Conservation (phyloP, 2,329 filamentous ascomycete genomes). For the Trichoderma simmonsii region DNA sequence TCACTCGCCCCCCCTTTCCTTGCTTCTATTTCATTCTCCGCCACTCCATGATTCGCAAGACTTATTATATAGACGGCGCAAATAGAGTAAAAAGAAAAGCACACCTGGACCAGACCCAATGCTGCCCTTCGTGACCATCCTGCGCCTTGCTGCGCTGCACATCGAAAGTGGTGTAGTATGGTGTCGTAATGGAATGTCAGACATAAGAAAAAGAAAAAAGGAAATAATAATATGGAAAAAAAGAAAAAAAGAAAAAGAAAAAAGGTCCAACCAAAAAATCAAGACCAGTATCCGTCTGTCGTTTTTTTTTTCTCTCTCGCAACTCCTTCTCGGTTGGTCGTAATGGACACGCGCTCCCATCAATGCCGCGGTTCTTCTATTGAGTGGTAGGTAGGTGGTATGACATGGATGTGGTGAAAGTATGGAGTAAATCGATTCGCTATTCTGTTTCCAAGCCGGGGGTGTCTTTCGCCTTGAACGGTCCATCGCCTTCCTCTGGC, state of each 20-base stretch:
- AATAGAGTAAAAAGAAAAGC: constrained; percentile 27
- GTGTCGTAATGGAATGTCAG: constrained; percentile 36
- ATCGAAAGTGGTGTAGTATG: constrained; percentile 35
- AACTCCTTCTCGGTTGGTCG: constrained; percentile 23
- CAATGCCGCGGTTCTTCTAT: constrained; percentile 26
- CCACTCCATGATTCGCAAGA: constrained; percentile 19
- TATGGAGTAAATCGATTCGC: constrained; percentile 13
- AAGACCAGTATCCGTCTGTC: constrained; percentile 25
- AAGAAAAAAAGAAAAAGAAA: constrained; percentile 18
- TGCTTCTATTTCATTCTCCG: constrained; percentile 14
- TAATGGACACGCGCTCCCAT: constrained; percentile 24
- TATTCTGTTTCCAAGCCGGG: constrained; percentile 9
- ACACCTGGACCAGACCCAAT: constrained; percentile 36
- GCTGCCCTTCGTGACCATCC: constrained; percentile 35
- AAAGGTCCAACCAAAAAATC: constrained; percentile 22
- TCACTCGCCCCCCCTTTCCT: not conserved
- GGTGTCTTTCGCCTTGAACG: constrained; percentile 1
- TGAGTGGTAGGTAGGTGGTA: constrained; percentile 23
- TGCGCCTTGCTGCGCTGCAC: constrained; percentile 41
- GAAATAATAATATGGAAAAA: constrained; percentile 16
- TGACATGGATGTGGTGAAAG: constrained; percentile 19
- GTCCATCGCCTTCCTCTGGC: not conserved
- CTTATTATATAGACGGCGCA: constrained; percentile 25
- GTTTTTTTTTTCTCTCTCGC: constrained; percentile 15
- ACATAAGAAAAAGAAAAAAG: constrained; percentile 26